Evolutionary conservation across 2,329 filamentous ascomycete genomes (phyloP), one percentile per base, ranked within the genome.

Genomic region (Dothistroma pini): DNA sequence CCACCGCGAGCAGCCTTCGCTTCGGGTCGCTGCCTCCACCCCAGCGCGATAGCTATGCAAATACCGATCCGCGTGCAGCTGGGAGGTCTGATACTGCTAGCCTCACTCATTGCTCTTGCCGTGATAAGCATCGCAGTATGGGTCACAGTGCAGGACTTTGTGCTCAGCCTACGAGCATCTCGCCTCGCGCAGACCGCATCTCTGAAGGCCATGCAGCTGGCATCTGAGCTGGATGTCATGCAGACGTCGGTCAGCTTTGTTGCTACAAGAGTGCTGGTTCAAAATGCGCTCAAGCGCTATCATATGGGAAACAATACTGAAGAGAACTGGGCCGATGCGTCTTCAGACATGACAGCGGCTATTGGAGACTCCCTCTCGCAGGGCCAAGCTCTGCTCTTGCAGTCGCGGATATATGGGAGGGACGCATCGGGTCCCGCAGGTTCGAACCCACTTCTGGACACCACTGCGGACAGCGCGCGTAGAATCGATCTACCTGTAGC

Each of bases 21-120:
- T 31, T 35, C 54, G 19, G 48, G 9, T 32, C 38, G 19, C 54
- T 35, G n/a, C 38, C 41, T 29, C 16, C 21, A 2, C 22, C 8
- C 12, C 21, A 56, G 54, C 12, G 9, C 25, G 25, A 48, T 11
- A 55, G 67, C 59, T 25, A 93, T 96, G 90, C 86, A 91, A 75
- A 86, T 96, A 74, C 88, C 89, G 60, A 96, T 96, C 71, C 85
- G 91, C 68, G 88, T 93, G 78, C 93, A 97, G 83, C 83, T 97
- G 69, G 90, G 86, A 67, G 82, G 87, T 75, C 82, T 96, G 66
- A 90, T 96, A 70, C 80, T 95, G 66, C 72, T 91, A 62, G 86
- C 89, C 62, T 87, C 91, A 54, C 83, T 96, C 60, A 78, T 89
- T 60, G 87, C 88, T 57, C 83, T 96, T 63, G 86, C 88, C 58